These are phyloP conservation scores for Fusarium gaditjirri DNA, from an alignment of 2,329 filamentous ascomycete genomes.

Conservation along the genomic window DNA sequence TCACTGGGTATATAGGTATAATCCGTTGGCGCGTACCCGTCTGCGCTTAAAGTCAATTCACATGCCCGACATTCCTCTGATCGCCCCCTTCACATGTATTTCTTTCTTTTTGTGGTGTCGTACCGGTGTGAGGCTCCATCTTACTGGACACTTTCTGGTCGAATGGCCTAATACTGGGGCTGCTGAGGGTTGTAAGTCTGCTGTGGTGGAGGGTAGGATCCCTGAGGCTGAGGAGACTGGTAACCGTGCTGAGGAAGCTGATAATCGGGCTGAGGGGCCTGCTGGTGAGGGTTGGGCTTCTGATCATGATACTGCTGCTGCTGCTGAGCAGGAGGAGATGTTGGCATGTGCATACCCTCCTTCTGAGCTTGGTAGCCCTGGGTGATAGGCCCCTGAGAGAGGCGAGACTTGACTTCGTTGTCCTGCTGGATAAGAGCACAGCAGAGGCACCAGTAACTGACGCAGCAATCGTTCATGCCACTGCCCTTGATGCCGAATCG, in stretches of 20 bases:
- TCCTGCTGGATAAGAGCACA: conserved; percentile 68
- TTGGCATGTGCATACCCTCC: conserved; percentile 52
- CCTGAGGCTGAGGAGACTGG: conserved; percentile 38
- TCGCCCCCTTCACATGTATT: background rate
- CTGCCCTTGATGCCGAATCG: conserved; percentile 64
- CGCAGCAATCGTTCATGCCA: conserved; percentile 60
- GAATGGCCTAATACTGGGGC: conserved; percentile 34
- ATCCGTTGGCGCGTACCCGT: conserved; percentile 34
- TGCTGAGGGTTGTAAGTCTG: conserved; percentile 43
- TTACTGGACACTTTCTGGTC: background rate
- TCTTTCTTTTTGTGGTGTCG: conserved; percentile 9
- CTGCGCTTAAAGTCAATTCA: conserved; percentile 6
- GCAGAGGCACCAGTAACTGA: conserved; percentile 66
- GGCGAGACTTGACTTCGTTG: conserved; percentile 58
- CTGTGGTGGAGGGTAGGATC: conserved; percentile 37
- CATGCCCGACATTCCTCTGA: background rate
- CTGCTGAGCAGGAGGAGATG: conserved; percentile 27
- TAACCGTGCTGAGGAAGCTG: conserved; percentile 34
- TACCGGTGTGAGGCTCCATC: background rate
- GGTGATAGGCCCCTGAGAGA: conserved; percentile 43
- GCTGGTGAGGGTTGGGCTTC: conserved; percentile 22
- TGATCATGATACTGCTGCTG: conserved; percentile 14
- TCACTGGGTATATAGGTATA: conserved; percentile 46
- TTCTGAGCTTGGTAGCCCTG: conserved; percentile 53
- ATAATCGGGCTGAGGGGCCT: conserved; percentile 28